phyloP scores from a whole-genome alignment of 352 stramenopile genomes.

The Globisporangium abappressorium region DNA sequence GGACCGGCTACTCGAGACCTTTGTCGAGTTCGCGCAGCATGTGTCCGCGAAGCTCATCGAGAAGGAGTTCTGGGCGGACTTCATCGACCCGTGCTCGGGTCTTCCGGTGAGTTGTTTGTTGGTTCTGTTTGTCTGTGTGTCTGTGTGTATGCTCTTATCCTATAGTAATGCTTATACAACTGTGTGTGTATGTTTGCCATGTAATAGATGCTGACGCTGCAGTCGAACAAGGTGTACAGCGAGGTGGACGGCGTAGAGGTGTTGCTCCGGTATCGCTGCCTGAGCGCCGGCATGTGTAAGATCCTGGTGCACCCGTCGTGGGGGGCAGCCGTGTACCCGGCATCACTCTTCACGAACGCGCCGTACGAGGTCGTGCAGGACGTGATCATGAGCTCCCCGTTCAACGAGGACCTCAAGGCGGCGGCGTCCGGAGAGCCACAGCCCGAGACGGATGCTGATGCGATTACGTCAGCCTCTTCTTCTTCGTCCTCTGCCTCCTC shows the following conservation, averaged over 20 bases:
- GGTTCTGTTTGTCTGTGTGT: background rate
- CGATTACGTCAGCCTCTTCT: background rate
- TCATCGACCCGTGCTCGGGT: constrained; percentile 96
- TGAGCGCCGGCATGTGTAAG: constrained; percentile 94
- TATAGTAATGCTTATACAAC: background rate
- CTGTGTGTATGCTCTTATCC: background rate
- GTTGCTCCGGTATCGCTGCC: constrained; percentile 76
- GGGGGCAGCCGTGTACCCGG: constrained; percentile 95
- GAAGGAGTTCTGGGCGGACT: constrained; percentile 93
- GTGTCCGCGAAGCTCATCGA: constrained; percentile 77
- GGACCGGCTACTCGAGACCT: constrained; percentile 95
- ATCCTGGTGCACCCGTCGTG: constrained; percentile 95
- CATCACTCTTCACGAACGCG: constrained; percentile 94
- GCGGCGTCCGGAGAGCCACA: constrained; percentile 10
- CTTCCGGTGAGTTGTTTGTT: constrained; percentile 68
- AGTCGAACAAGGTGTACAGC: constrained; percentile 94
- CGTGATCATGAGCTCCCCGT: constrained; percentile 37
- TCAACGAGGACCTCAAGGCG: constrained; percentile 16
- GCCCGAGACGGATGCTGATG: constrained; percentile 19
- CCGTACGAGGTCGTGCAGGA: constrained; percentile 79
- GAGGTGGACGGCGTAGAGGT: constrained; percentile 95
- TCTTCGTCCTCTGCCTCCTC: background rate
- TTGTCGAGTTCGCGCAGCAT: constrained; percentile 89
- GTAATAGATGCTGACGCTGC: constrained; percentile 87
- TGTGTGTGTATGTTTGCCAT: background rate